Base-by-base conservation (phyloP, 257 asterid species). In the Gynochthodes officinalis region DNA sequence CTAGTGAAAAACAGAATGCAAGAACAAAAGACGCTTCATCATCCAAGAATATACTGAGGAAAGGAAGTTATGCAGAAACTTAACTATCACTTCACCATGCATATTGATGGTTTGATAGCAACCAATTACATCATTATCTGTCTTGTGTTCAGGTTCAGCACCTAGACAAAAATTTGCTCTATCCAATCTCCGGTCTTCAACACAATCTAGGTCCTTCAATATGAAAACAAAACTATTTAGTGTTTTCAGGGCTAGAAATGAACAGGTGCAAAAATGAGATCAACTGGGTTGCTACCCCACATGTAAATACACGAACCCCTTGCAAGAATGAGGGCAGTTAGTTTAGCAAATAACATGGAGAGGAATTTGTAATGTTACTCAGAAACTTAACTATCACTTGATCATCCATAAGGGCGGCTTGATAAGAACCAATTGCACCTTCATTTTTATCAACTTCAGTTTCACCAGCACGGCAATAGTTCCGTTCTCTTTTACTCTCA, bases 81-180 rank as follows among this genome's bases (percentile, higher is more conserved):
- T 39, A 63, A 63, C 49, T 63, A 15, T 63, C 12, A 32, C 30
- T 21, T 63, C 18, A 63, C 37, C 49, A 37, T 63, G 30, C 25
- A 39, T 3, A 63, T 37, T 12, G 30, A 63, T 37, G 7, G 49
- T 0, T 4, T 63, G 68, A 63, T 3, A 25, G n/a, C 28, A 35
- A 63, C 49, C 49, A 8, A 77, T 76, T 55, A 54, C 81, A 50
- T 83, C 95, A 78, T 85, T 77, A 81, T 81, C 90, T 21, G 63
- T 69, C 54, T 11, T n/a, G 21, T 5, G 27, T 57, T 21, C 64
- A 68, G 55, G 30, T 44, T 43, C 57, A 33, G 5, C 21, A 44
- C 57, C 70, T n/a, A 6, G 42, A 40, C 70, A 61, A 5, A 48
- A 30, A 13, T 72, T 28, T 19, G 13, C 61, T 61, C 55, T 46